These are phyloP conservation scores for Periconia sp. DNA, from an alignment of 2,329 filamentous ascomycete species.

Conservation along the genomic window DNA sequence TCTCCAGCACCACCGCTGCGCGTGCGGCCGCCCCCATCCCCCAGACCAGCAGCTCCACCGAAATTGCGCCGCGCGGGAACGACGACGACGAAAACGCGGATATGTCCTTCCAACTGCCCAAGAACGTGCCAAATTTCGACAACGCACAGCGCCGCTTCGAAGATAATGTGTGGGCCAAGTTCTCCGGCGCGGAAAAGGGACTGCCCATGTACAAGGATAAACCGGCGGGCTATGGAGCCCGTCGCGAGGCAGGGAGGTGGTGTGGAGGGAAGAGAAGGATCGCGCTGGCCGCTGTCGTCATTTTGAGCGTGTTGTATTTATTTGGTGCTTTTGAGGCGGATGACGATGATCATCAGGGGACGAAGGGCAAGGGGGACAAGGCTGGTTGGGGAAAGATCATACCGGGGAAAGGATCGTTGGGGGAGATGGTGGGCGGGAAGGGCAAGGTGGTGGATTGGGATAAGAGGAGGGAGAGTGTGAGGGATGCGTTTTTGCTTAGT, in stretches of 20 bases:
- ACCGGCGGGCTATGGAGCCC: constrained; percentile 69
- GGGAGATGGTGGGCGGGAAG: constrained; percentile 29
- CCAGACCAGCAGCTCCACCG: too few relatives aligned
- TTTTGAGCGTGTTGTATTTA: constrained; percentile 68
- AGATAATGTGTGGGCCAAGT: constrained; percentile 45
- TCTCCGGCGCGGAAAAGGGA: constrained; percentile 64
- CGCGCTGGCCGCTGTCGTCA: constrained; percentile 53
- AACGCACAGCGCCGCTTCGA: constrained; percentile 45
- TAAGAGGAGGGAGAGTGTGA: constrained; percentile 75
- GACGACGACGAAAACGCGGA: constrained; percentile 28
- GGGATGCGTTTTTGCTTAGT: constrained; percentile 85
- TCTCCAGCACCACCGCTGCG: constrained; percentile 23
- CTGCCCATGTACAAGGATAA: constrained; percentile 99
- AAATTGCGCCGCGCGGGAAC: too few relatives aligned
- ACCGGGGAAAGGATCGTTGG: constrained; percentile 24
- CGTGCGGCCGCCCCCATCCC: constrained; percentile 24
- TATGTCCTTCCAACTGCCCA: constrained; percentile 48
- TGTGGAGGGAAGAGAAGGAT: constrained; percentile 67
- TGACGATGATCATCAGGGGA: background rate
- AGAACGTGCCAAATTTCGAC: constrained; percentile 47
- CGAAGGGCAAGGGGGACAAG: constrained; percentile 40
- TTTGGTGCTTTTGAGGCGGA: constrained; percentile 53
- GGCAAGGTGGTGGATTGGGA: constrained; percentile 67
- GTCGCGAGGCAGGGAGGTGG: constrained; percentile 59
- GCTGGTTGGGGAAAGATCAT: constrained; percentile 27